Evolutionary conservation across 139 green algal species (phyloP).

Genomic region (Helicosporidium sp.): DNA sequence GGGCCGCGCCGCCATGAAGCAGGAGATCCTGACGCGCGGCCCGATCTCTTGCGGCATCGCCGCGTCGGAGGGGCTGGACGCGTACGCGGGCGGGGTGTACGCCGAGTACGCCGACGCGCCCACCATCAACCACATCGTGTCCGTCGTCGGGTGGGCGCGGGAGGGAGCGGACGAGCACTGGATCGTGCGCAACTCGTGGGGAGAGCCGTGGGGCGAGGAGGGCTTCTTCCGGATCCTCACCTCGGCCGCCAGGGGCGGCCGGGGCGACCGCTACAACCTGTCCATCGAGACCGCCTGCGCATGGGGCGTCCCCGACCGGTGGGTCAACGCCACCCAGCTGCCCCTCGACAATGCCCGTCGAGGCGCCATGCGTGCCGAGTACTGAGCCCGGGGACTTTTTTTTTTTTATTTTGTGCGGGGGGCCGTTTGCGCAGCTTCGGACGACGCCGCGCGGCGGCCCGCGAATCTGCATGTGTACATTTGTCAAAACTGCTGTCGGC

Average conservation of each 20-base stretch:
- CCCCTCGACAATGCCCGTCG: too few relatives aligned
- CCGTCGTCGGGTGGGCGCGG: constrained; percentile 63
- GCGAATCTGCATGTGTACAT: too few relatives aligned
- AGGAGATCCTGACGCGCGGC: constrained; percentile 58
- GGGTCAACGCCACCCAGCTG: constrained; percentile 6
- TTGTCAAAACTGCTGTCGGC: too few relatives aligned
- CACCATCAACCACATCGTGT: constrained; percentile 65
- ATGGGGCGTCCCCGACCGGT: constrained; percentile 36
- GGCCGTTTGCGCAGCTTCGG: too few relatives aligned
- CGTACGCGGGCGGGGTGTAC: constrained; percentile 36
- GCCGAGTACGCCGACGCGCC: constrained; percentile 14
- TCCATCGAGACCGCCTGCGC: constrained; percentile 47
- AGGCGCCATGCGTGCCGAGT: too few relatives aligned
- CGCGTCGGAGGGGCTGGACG: constrained; percentile 48
- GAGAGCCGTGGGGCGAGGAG: constrained; percentile 45
- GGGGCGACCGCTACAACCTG: constrained; percentile 46
- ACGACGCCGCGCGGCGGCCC: too few relatives aligned
- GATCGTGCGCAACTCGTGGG: constrained; percentile 44
- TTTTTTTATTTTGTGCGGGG: too few relatives aligned
- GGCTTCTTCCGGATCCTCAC: constrained; percentile 58
- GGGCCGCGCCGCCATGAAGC: constrained; percentile 56
- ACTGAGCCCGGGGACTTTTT: too few relatives aligned
- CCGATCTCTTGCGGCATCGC: constrained; percentile 71
- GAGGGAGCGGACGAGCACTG: constrained; percentile 51
- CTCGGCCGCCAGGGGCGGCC: constrained; percentile 23